Evolutionary conservation across 495 filamentous ascomycete species (phyloP), one percentile per base, ranked within the genome.

Genomic region (Haplographium delicatum): DNA sequence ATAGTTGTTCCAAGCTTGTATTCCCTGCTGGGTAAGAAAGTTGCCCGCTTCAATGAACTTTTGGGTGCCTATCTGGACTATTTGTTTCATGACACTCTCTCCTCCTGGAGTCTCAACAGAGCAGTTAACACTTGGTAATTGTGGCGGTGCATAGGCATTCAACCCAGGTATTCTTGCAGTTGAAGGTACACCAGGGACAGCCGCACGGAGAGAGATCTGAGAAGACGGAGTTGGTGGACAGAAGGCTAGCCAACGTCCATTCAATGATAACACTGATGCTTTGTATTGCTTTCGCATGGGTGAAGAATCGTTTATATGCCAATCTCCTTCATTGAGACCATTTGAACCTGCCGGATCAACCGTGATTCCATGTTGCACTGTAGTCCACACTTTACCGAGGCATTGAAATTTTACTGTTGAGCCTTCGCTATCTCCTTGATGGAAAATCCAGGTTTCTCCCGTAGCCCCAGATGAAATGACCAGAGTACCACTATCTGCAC

Each of bases 1-100:
- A 65, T 97, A 96, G 57, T 74, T 88, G 56, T 89, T 90, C 81
- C 89, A 94, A 0, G 84, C 84, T 57, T 94, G 89, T 54, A 84
- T 74, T 4, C 90, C 85, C 54, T 94, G 57, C 86, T 89, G 50
- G 5, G 85, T 85, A 62, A 93, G 81, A 84, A 86, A 95, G 53
- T 82, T 85, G 16, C 89, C 89, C 20, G 88, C 86, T 57, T 85
- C 85, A 44, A 98, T 85, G n/a, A 95, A 68, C 59, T 93, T 89
- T 61, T 96, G 91, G 0, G 93, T 85, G 2, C 89, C 86, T 61
- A 91, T 89, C 57, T 91, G 76, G 56, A 90, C 84, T 34, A 96
- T 73, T 54, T 89, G 86, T 64, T 91, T 89, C 52, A 96, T 72
- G 33, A 96, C 72, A 33, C 86, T 83, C 60, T 93, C 89, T 2